Evolutionary conservation across 805 yeast genomes (phyloP), one percentile per base, ranked within the genome.

Genomic region (Suhomyces sp.): DNA sequence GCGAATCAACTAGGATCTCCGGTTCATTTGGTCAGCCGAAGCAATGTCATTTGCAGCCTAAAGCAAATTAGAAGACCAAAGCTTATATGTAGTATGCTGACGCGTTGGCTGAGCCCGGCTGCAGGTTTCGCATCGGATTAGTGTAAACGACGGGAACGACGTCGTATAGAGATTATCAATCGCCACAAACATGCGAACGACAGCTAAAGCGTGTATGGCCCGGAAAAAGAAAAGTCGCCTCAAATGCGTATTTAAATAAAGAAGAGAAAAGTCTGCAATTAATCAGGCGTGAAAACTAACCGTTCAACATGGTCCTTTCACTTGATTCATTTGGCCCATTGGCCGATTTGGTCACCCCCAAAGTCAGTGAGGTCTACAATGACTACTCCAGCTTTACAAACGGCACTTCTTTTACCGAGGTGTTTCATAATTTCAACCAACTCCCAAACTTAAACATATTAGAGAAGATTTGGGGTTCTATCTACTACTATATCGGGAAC

Each of bases 391-490:
- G 64, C 43, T 65, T 65, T 50, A 22, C 56, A 49, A 65, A 65
- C 53, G 63, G 54, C 50, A 62, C 69, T 49, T 57, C 64, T 17
- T 60, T 64, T 25, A 55, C 61, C 20, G 64, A 59, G 13, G 66
- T 59, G 5, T 65, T 54, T 44, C 46, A 49, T 22, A 65, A 66
- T 57, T 66, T 64, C 56, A 45, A 56, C 54, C 52, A 64, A 9
- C 48, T 75, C 21, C 58, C 59, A 1, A 60, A 63, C 22, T 69
- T 84, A 55, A 80, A 72, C 61, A 49, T 73, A 21, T 41, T 85
- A 43, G 97, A 93, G 68, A 80, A 79, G 57, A 65, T 83, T 52
- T 93, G 99, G 99, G 96, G 96, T 10, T 75, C 90, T 20, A 93
- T 89, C 83, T 93, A 91, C 75, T 75, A 83, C 53, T 91, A 84